phyloP scores from a whole-genome alignment of 2,329 filamentous ascomycete genomes.

The Bipolaris victoriae region DNA sequence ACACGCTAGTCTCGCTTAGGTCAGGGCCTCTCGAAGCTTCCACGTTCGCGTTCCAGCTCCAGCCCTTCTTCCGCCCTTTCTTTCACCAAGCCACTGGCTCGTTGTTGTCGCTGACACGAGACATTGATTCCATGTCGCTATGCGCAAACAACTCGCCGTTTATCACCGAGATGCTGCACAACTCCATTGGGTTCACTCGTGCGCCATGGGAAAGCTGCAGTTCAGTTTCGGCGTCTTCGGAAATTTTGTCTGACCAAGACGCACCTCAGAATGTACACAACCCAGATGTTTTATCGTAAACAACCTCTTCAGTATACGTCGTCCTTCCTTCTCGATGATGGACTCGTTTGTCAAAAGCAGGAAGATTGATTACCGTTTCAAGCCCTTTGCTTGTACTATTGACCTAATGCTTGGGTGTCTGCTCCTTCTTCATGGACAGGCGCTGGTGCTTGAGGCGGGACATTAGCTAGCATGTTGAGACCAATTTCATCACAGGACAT shows the following conservation, averaged over 20 bases:
- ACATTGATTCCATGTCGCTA: constrained; percentile 1
- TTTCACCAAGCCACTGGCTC: constrained; percentile 7
- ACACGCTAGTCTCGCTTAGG: constrained; percentile 25
- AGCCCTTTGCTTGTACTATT: constrained; percentile 33
- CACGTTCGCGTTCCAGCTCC: constrained; percentile 22
- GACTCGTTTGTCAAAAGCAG: constrained; percentile 44
- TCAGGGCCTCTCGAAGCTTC: constrained; percentile 27
- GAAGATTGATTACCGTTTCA: constrained; percentile 27
- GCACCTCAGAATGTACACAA: neutral
- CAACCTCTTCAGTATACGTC: constrained; percentile 44
- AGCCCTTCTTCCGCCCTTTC: constrained; percentile 20
- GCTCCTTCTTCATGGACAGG: constrained; percentile 22
- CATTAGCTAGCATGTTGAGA: constrained; percentile 5
- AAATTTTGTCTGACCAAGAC: neutral
- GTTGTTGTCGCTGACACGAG: constrained; percentile 13
- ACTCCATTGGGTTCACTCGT: neutral
- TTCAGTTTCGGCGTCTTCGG: neutral
- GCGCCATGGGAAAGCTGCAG: neutral
- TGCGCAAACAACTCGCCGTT: neutral
- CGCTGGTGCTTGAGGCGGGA: constrained; percentile 29
- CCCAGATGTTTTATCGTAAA: neutral
- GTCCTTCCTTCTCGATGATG: constrained; percentile 38
- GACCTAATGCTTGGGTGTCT: constrained; percentile 39
- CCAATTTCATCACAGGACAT: neutral
- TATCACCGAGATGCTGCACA: neutral